These are phyloP conservation scores for Bromus sterilis DNA, from an alignment of 176 grass and related monocot species.

Conservation along the genomic window DNA sequence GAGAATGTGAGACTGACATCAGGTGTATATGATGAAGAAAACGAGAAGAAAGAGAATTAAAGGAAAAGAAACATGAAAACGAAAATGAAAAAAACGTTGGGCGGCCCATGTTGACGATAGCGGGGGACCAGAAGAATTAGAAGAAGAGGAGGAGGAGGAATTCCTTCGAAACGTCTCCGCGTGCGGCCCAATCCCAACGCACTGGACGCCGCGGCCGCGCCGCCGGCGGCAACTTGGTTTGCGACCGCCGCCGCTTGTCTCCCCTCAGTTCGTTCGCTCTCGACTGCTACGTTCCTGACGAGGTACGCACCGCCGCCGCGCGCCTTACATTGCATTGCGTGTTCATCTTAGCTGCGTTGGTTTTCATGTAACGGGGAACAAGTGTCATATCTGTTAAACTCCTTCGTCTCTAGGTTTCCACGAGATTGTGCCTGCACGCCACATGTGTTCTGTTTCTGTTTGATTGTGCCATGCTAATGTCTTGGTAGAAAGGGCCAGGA, in stretches of 20 bases:
- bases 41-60: neutral
- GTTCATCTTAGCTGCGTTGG: neutral
- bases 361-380: neutral
- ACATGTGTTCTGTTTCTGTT: too few relatives aligned
- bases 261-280: neutral
- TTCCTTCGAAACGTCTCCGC: neutral
- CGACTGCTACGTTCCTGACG: neutral
- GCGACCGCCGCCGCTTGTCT: neutral
- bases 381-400: neutral
- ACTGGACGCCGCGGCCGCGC: neutral
- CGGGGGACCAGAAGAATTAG: too few relatives aligned
- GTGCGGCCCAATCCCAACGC: neutral
- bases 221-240: neutral
- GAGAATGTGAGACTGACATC: too few relatives aligned
- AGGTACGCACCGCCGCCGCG: neutral
- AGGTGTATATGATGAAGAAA: neutral
- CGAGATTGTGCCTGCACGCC: too few relatives aligned
- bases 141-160: too few relatives aligned
- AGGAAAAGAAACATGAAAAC: neutral
- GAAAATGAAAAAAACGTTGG: neutral
- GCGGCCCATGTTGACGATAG: neutral
- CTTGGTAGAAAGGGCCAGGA: neutral
- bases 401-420: neutral
- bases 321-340: neutral
- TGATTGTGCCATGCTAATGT: too few relatives aligned